Conservation (phyloP, 306 rosid genomes). For the Quercus dentata region DNA sequence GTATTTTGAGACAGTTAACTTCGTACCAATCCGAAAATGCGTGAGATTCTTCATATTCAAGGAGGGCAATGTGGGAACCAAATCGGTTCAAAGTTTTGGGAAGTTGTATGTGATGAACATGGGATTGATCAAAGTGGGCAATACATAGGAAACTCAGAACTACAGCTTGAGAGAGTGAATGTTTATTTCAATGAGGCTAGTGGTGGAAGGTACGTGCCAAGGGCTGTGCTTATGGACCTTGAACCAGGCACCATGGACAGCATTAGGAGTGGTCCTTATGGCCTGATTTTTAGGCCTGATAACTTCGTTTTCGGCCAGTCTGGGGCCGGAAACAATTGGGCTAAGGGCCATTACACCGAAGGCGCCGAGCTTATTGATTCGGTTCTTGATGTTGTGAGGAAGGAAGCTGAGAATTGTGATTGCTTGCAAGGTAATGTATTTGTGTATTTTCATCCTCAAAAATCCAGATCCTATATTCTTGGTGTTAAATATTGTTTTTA, state of each 20-base stretch:
- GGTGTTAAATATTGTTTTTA: too few species aligned
- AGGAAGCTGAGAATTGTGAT: conserved; percentile 40
- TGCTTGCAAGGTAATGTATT: conserved; percentile 38
- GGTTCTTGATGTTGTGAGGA: conserved; percentile 38
- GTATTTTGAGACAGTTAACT: neutral
- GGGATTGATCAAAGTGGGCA: conserved; percentile 55
- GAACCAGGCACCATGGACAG: conserved; percentile 85
- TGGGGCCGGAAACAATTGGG: conserved; percentile 69
- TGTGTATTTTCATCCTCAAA: too few species aligned
- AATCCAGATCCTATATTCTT: neutral
- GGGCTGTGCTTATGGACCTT: conserved; percentile 80
- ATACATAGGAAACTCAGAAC: conserved; percentile 39
- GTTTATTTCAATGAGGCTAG: conserved; percentile 61
- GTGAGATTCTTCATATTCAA: conserved; percentile 77
- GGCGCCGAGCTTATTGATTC: conserved; percentile 38
- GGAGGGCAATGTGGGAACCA: conserved; percentile 85
- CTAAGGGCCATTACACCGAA: conserved; percentile 61
- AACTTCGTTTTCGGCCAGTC: conserved; percentile 72
- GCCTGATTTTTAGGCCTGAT: conserved; percentile 70
- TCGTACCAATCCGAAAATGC: conserved; percentile 29
- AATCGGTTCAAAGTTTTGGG: conserved; percentile 67
- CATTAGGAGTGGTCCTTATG: conserved; percentile 52
- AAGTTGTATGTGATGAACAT: conserved; percentile 64
- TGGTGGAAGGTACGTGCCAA: conserved; percentile 62
- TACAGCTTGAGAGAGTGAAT: conserved; percentile 54